A percentile compares a stretch with the other conserved stretches of the same genome.
These are phyloP conservation scores for Penicillium glabrum DNA, from an alignment of 2,329 filamentous ascomycete species.

Conservation along the genomic window DNA sequence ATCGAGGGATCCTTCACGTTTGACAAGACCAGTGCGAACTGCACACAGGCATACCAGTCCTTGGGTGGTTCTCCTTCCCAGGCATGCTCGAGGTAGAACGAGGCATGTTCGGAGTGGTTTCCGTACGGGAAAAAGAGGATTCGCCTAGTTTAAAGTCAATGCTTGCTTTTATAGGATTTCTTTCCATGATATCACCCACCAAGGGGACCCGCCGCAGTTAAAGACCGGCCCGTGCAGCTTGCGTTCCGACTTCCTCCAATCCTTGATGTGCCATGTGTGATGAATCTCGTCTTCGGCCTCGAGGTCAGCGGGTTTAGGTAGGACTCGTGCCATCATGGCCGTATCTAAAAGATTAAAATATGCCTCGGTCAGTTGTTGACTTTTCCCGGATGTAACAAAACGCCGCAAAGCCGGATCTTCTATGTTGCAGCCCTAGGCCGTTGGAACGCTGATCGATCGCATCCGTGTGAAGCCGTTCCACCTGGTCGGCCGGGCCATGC, in stretches of 20 bases:
- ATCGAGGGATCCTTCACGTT: conserved; percentile 90
- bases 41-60: conserved; percentile 94
- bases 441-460: not conserved
- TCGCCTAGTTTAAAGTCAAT: conserved; percentile 61
- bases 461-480: not conserved
- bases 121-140: conserved; percentile 94
- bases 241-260: conserved; percentile 74
- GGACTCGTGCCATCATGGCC: conserved; percentile 77
- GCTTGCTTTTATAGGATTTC: not conserved
- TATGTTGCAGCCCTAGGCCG: not conserved
- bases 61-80: conserved; percentile 77
- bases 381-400: not conserved
- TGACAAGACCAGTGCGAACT: conserved; percentile 92
- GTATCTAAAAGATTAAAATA: conserved; percentile 59
- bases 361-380: conserved; percentile 9
- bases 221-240: conserved; percentile 89
- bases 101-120: conserved; percentile 90
- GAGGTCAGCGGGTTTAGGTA: conserved; percentile 75
- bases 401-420: not conserved
- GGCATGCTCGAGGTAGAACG: conserved; percentile 94
- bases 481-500: not conserved
- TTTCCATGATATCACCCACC: conserved; percentile 55
- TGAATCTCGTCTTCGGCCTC: conserved; percentile 74
- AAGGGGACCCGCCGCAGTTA: conserved; percentile 81
- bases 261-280: conserved; percentile 83